A percentile compares a stretch with the other conserved stretches of the same genome.
phyloP scores from a whole-genome alignment of 352 stramenopile species.

The Phytophthora kernoviae region DNA sequence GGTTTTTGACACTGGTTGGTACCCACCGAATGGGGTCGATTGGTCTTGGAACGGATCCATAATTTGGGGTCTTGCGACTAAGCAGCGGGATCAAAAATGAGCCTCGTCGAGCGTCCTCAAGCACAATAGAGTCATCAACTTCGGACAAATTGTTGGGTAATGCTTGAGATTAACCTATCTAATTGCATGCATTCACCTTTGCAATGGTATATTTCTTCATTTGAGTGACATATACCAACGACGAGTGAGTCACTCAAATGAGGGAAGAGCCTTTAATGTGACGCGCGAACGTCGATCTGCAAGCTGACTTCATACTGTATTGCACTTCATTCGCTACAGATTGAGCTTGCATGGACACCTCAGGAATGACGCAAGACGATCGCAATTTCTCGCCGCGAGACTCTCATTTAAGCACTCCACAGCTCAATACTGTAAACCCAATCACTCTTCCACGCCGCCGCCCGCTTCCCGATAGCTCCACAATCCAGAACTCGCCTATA shows the following conservation, averaged over 20 bases:
- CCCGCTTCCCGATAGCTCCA: conserved; percentile 8
- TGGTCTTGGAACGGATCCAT: conserved; percentile 28
- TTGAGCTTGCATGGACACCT: too few relatives aligned
- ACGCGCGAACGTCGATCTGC: too few relatives aligned
- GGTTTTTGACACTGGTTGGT: not conserved
- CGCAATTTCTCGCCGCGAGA: conserved; percentile 22
- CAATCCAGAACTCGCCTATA: not conserved
- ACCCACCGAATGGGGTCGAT: not conserved
- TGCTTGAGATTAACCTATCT: too few relatives aligned
- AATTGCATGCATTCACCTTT: too few relatives aligned
- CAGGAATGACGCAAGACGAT: conserved; percentile 20
- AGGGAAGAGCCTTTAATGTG: not conserved
- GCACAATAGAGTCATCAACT: conserved; percentile 2
- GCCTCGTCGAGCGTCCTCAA: not conserved
- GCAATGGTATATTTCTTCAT: not conserved
- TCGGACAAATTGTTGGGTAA: not conserved
- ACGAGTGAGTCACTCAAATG: not conserved
- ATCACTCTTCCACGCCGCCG: conserved; percentile 12
- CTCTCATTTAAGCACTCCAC: conserved; percentile 16
- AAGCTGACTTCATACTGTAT: too few relatives aligned
- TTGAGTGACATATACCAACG: conserved; percentile 2
- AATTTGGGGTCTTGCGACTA: too few relatives aligned
- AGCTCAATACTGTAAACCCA: conserved; percentile 1
- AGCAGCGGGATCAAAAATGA: not conserved
- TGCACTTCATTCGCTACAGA: too few relatives aligned